Evolutionary conservation across 2,329 filamentous ascomycete genomes (phyloP), one percentile per base, ranked within the genome.

Genomic region (Penicillium griseofulvum): DNA sequence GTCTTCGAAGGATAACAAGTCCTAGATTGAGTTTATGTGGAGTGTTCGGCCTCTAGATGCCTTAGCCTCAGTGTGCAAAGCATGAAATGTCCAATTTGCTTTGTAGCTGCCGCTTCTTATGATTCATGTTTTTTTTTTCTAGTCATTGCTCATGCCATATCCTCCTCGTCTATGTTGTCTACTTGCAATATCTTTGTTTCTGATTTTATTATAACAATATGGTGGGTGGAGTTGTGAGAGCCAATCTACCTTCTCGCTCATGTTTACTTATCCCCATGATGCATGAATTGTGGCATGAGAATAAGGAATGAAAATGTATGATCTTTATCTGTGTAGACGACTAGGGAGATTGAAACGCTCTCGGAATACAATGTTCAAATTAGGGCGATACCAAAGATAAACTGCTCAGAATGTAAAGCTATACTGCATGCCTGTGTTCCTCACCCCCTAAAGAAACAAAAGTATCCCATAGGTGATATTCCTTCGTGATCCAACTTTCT

Each of bases 121-220:
- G 64, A 65, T 58, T 66, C 53, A 66, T 60, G 62, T 52, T 61
- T 55, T 44, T 50, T 36, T 58, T 22, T 33, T n/a, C n/a, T 55
- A 51, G 44, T 49, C 38, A 39, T 47, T 38, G 26, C 37, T 42
- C 51, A 41, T 50, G 51, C 34, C 49, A 47, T 54, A 51, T 53
- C 49, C 22, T 54, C 36, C 28, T 52, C 17, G 33, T 45, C 22
- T 33, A 31, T 47, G 17, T 38, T 45, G 6, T 51, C 31, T 46
- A 44, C 38, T 41, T 31, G 44, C 48, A 47, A 29, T 26, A 29
- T 45, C 10, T 16, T 39, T 48, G n/a, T 26, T 34, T 29, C n/a
- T 26, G 17, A 33, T 37, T 29, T 19, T 43, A n/a, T 24, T 16
- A 12, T 14, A 41, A 41, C 37, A 26, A 50, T 50, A 50, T 34